Evolutionary conservation across 345 rosid genomes (phyloP), one percentile per base, ranked within the genome.

Genomic region (Camelina neglecta): DNA sequence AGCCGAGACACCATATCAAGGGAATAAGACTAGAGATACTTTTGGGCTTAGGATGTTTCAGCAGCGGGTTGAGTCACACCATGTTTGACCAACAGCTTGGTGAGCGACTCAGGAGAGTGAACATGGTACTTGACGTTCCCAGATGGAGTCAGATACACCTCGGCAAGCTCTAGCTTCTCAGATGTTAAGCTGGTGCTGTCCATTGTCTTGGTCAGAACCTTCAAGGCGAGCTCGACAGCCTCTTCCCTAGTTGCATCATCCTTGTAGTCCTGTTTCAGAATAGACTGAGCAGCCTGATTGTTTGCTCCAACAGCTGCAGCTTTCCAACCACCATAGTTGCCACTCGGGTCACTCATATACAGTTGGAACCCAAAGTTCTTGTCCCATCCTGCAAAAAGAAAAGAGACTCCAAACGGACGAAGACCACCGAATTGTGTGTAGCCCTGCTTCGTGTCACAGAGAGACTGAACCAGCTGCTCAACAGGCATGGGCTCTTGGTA

Each of bases 401-500:
- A 93, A 0, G 97, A 93, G 20, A 93, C 98, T 18, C 98, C 97
- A 74, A 93, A 93, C 0, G 98, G 98, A 3, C 98, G 93, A 51
- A 93, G 97, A 59, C 98, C 98, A 55, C 98, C 98, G 29, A 91
- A 93, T 80, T 93, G 98, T 1, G 98, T 93, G 77, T 93, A 93
- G 12, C 98, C 97, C 80, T 93, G 98, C 74, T 93, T 93, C 8
- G 98, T 93, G 69, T 93, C 98, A 39, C 98, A 91, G 4, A 93
- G 96, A 33, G 97, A 93, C 50, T 93, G 98, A 36, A 93, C 98
- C 4, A 93, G 85, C 86, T 93, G 98, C 84, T 93, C 97, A 8
- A 93, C 97, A 0, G 98, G 98, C 97, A 91, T 89, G 1, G 97
- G 96, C 76, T 93, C 97, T 80, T 93, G 97, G 88, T 93, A 93